These are phyloP conservation scores for Fusarium concolor DNA, from an alignment of 2,329 filamentous ascomycete genomes.

Conservation along the genomic window DNA sequence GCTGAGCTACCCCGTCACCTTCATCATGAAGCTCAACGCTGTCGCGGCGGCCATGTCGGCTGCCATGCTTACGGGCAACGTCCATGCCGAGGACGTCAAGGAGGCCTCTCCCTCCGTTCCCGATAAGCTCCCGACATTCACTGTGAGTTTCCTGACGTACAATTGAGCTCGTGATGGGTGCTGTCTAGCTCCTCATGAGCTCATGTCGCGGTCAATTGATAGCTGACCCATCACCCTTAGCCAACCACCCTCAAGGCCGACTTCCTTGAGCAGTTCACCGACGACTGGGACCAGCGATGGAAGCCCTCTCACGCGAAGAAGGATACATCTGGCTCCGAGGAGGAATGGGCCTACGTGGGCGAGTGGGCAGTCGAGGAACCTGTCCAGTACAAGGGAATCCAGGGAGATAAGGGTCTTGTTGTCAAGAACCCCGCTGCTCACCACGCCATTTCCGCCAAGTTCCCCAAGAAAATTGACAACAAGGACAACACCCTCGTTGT, in stretches of 20 bases:
- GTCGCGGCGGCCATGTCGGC: slow-evolving; percentile 81
- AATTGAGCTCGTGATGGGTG: slow-evolving; percentile 4
- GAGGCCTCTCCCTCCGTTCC: slow-evolving; percentile 64
- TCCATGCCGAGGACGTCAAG: slow-evolving; percentile 72
- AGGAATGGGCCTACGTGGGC: slow-evolving; percentile 98
- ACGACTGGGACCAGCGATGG: slow-evolving; percentile 95
- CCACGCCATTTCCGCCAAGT: slow-evolving; percentile 99
- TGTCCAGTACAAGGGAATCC: slow-evolving; percentile 86
- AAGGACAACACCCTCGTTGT: slow-evolving; percentile 97
- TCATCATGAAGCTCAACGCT: slow-evolving; percentile 85
- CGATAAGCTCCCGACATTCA: slow-evolving; percentile 80
- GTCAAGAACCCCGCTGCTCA: slow-evolving; percentile 98
- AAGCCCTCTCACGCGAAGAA: slow-evolving; percentile 97
- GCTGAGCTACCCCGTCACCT: slow-evolving; percentile 61
- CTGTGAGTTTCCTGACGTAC: slow-evolving; percentile 69
- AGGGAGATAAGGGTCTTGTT: slow-evolving; percentile 95
- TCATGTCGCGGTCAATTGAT: slow-evolving; percentile 27
- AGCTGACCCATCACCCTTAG: slow-evolving; percentile 61
- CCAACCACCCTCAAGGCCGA: slow-evolving; percentile 89
- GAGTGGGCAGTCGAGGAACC: slow-evolving; percentile 98
- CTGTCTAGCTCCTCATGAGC: not conserved
- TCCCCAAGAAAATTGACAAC: slow-evolving; percentile 95
- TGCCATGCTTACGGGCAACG: slow-evolving; percentile 75
- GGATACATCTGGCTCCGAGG: slow-evolving; percentile 77
- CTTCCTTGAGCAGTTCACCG: slow-evolving; percentile 98